Conservation (phyloP, 2,329 filamentous ascomycete species). For the Ophiostoma montium region DNA sequence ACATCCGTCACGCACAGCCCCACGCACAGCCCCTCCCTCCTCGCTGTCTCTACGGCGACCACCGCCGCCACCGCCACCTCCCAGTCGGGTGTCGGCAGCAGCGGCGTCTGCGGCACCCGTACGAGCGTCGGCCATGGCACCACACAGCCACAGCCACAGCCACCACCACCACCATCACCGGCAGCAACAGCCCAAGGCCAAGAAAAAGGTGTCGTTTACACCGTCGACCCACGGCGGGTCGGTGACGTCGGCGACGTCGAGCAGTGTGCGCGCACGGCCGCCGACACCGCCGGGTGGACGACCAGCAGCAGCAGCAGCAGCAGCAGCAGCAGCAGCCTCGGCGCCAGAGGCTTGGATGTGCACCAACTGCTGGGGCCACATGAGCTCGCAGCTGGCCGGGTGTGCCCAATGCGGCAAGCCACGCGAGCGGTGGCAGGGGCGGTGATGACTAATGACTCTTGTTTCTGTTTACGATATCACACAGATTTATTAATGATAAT, state of each 20-base stretch:
- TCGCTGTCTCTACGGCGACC: background rate
- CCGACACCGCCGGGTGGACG: background rate
- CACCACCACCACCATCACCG: too few species aligned
- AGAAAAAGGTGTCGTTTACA: slow-evolving; percentile 9
- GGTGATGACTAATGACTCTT: background rate
- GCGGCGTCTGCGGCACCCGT: background rate
- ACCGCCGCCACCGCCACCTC: background rate
- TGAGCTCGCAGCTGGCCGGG: slow-evolving; percentile 43
- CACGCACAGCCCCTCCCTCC: background rate
- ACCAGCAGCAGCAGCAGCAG: background rate
- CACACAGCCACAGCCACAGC: background rate
- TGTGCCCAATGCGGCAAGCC: slow-evolving; percentile 40
- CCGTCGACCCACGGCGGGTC: slow-evolving; percentile 9
- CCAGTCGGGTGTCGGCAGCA: background rate
- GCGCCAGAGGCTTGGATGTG: slow-evolving; percentile 30
- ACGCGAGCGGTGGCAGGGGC: slow-evolving; percentile 25
- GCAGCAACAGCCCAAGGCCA: background rate
- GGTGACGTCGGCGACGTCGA: slow-evolving; percentile 2
- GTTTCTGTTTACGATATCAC: too few species aligned
- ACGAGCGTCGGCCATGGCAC: background rate
- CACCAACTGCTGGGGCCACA: slow-evolving; percentile 33
- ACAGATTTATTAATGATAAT: background rate
- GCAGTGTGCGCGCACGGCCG: background rate
- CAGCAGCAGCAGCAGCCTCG: background rate
- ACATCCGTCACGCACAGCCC: background rate